Evolutionary conservation across 1,284 basidiomycete species (phyloP), one percentile per base, ranked within the genome.

Genomic region (Trichosporon sp.): DNA sequence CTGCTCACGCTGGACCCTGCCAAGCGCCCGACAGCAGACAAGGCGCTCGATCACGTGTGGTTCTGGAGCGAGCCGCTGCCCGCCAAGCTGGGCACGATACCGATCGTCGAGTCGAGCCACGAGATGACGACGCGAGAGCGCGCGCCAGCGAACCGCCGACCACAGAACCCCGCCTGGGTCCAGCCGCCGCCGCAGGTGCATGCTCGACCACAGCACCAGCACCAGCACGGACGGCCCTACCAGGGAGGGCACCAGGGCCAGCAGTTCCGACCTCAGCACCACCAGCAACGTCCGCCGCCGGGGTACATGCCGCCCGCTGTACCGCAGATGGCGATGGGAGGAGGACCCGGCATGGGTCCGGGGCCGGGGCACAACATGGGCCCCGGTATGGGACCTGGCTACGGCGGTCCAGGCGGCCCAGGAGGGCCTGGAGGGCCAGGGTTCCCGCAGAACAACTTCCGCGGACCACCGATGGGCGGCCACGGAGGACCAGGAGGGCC

Each of bases 61-160:
- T 84, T 75, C 80, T 95, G 91, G 90, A 88, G 87, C 0, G 88
- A 90, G 68, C 91, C 92, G 0, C 72, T 91, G 31, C 88, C 91
- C 14, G 90, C 90, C n/a, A 88, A 90, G 79, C 87, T 90, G 0
- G 89, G 88, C 76, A 85, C 85, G 11, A 65, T 70, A 9, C 69
- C 65, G 16, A 54, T 58, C 2, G 71, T 77, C 36, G 72, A 73
- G 19, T 73, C 73, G 1, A 75, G 73, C 7, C 76, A 78, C 62
- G 77, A 79, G 60, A 76, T 78, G 73, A 77, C 76, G 8, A 70
- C 68, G 10, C 66, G 71, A 23, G 63, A n/a, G 61, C 63, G 49
- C 62, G 56, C 6, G n/a, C 44, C 16, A 33, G 34, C 21, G 29
- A 56, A 11, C 54, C 61, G 19, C 40, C 61, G n/a, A 29, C 58